phyloP scores from a whole-genome alignment of 73 alveolate species.

The Paramecium sonneborni region DNA sequence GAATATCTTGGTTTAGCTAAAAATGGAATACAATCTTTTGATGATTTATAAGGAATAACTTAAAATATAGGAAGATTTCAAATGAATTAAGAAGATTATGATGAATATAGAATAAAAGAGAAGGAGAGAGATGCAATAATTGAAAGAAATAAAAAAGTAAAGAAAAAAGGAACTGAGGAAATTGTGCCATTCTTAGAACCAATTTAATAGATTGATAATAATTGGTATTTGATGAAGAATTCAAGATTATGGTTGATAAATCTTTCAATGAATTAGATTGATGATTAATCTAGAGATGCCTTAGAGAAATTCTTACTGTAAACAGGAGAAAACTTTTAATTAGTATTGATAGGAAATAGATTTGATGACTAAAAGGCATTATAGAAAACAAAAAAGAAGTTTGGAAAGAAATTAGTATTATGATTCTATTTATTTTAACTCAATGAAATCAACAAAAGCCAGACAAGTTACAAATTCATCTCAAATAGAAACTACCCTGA shows the following conservation, averaged over 20 bases:
- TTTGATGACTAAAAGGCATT: not conserved
- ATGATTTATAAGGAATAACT: constrained; percentile 27
- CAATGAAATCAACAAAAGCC: constrained; percentile 1
- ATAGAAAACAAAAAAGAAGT: constrained; percentile 10
- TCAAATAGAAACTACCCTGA: constrained; percentile 26
- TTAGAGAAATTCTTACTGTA: not conserved
- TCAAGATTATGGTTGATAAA: constrained; percentile 39
- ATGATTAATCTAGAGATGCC: not conserved
- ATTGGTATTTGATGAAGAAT: not conserved
- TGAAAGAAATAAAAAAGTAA: constrained; percentile 1
- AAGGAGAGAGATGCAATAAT: constrained; percentile 25
- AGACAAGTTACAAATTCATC: constrained; percentile 32
- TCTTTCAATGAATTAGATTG: not conserved
- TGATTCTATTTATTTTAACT: constrained; percentile 19
- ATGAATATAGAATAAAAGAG: not conserved
- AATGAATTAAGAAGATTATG: constrained; percentile 1
- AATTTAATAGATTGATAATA: not conserved
- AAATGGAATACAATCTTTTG: constrained; percentile 13
- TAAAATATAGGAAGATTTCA: constrained; percentile 19
- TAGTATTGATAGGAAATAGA: not conserved
- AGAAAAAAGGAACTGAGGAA: constrained; percentile 18
- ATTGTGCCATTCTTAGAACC: not conserved
- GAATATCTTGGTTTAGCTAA: constrained; percentile 42
- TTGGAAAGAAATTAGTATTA: constrained; percentile 43
- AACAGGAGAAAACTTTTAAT: constrained; percentile 36